These are phyloP conservation scores for Trichoderma guizhouense DNA, from an alignment of 2,329 filamentous ascomycete species.

Conservation along the genomic window DNA sequence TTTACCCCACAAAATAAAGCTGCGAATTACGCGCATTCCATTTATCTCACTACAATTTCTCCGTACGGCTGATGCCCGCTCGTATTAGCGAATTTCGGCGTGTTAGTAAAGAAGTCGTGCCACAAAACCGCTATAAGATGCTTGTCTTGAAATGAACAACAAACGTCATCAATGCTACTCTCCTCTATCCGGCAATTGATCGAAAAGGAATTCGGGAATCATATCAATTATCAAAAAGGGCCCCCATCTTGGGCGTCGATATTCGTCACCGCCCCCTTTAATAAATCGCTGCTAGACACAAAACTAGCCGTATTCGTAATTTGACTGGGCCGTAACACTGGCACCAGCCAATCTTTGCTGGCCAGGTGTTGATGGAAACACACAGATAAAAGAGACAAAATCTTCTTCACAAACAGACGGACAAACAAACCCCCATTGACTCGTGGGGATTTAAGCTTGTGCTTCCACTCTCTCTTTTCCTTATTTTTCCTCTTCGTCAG, in stretches of 20 bases:
- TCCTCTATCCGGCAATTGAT: not conserved
- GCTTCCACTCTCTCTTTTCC: not conserved
- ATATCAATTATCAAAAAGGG: not conserved
- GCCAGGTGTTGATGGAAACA: slow-evolving; percentile 7
- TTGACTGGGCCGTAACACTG: slow-evolving; percentile 4
- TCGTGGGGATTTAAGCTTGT: not conserved
- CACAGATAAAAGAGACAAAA: not conserved
- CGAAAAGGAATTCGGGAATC: not conserved
- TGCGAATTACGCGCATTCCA: not conserved
- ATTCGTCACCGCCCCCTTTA: slow-evolving; percentile 11
- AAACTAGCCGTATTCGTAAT: slow-evolving; percentile 10
- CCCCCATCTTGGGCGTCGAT: not conserved
- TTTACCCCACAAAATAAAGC: slow-evolving; percentile 1
- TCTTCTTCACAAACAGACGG: not conserved
- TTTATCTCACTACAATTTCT: not conserved
- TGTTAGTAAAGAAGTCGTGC: not conserved
- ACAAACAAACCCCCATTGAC: not conserved
- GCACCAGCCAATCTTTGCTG: slow-evolving; percentile 11
- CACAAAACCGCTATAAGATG: not conserved
- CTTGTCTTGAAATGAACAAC: not conserved
- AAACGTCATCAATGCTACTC: not conserved
- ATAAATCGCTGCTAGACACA: not conserved
- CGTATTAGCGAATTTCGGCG: not conserved
- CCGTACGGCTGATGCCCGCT: not conserved
- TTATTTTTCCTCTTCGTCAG: not conserved